Evolutionary conservation across 1,284 basidiomycete genomes (phyloP).

Genomic region (Thecaphora frezii): DNA sequence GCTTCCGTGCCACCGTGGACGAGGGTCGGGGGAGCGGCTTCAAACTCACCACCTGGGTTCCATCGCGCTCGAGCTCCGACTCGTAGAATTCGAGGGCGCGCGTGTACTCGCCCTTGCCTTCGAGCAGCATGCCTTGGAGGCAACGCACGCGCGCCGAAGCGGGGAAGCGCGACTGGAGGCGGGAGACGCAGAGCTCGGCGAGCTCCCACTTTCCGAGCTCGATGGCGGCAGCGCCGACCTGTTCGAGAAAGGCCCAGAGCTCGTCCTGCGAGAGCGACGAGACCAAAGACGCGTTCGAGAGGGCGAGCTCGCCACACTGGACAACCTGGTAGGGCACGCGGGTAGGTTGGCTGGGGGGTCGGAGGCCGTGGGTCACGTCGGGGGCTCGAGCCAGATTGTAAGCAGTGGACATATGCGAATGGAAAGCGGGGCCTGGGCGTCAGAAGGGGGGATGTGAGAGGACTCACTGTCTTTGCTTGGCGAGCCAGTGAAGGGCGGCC

Average conservation of each 20-base stretch:
- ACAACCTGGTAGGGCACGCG: slow-evolving; percentile 74
- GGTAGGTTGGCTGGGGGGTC: slow-evolving; percentile 23
- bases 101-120: slow-evolving; percentile 66
- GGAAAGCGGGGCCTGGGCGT: background rate
- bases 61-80: slow-evolving; percentile 69
- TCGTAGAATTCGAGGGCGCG: slow-evolving; percentile 72
- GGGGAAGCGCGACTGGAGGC: slow-evolving; percentile 73
- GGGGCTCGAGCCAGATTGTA: background rate
- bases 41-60: slow-evolving; percentile 73
- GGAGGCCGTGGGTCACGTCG: background rate
- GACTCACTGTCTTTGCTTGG: slow-evolving; percentile 41
- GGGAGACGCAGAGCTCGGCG: slow-evolving; percentile 75
- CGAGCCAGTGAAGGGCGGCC: slow-evolving; percentile 40
- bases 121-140: slow-evolving; percentile 82
- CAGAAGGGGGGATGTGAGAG: background rate
- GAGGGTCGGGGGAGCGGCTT: no score
- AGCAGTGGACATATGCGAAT: no score
- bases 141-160: slow-evolving; percentile 78
- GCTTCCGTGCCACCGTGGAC: background rate
- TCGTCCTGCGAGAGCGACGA: slow-evolving; percentile 62
- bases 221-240: slow-evolving; percentile 80
- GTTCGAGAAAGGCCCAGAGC: slow-evolving; percentile 81
- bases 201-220: slow-evolving; percentile 76
- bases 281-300: slow-evolving; percentile 60
- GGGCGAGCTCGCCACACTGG: slow-evolving; percentile 67